These are phyloP conservation scores for Botryotinia calthae DNA, from an alignment of 2,329 filamentous ascomycete species.

Conservation along the genomic window DNA sequence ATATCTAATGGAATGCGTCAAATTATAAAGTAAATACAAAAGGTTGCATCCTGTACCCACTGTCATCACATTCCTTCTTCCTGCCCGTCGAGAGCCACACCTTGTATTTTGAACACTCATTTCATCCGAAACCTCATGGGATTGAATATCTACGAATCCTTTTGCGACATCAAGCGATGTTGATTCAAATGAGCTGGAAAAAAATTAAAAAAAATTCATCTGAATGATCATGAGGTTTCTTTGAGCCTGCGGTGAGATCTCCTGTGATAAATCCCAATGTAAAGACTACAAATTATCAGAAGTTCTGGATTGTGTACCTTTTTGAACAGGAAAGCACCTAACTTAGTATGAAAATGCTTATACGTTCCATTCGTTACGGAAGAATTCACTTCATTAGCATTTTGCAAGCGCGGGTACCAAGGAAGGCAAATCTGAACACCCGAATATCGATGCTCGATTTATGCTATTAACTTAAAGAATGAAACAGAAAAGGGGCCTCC, in stretches of 20 bases:
- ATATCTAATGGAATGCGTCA: neutral
- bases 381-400: neutral
- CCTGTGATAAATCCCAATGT: neutral
- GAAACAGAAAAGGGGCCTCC: neutral
- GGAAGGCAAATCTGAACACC: neutral
- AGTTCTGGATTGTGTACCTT: neutral
- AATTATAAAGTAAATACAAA: neutral
- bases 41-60: neutral
- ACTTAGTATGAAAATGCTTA: neutral
- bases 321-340: no score
- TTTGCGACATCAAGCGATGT: accelerated
- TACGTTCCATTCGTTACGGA: neutral
- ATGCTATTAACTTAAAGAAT: neutral
- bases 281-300: neutral
- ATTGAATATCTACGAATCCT: accelerated
- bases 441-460: neutral
- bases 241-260: accelerated
- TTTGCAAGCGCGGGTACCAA: neutral
- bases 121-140: neutral
- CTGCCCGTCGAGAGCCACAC: neutral
- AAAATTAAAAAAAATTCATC: neutral
- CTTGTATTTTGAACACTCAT: no score
- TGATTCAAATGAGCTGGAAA: neutral
- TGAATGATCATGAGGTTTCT: neutral
- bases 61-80: neutral